These are phyloP conservation scores for Amanita pallidorosea DNA, from an alignment of 768 basidiomycete genomes.

Conservation along the genomic window DNA sequence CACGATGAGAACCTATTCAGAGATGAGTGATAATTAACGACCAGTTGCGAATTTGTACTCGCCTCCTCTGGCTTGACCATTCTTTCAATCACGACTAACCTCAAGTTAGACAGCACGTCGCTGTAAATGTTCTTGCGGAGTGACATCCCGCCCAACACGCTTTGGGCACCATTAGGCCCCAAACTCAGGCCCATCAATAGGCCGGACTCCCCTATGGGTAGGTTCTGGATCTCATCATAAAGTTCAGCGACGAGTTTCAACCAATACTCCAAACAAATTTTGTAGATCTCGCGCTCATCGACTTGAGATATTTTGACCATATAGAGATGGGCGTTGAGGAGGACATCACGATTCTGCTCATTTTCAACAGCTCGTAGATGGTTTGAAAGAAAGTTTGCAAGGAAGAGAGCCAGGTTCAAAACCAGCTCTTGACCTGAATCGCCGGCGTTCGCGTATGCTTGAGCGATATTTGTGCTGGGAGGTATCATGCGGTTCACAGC, in stretches of 20 bases:
- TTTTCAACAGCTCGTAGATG: constrained; percentile 94
- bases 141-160: constrained; percentile 66
- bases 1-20: constrained; percentile 80
- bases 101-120: constrained; percentile 88
- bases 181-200: constrained; percentile 85
- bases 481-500: constrained; percentile 95
- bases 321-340: constrained; percentile 94
- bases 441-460: constrained; percentile 80
- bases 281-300: constrained; percentile 98
- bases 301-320: constrained; percentile 98
- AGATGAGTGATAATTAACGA: neutral
- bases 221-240: constrained; percentile 91
- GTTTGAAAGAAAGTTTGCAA: constrained; percentile 89
- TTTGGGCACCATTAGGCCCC: constrained; percentile 50
- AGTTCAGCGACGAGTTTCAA: constrained; percentile 89
- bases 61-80: constrained; percentile 99
- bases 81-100: constrained; percentile 92
- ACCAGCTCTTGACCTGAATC: constrained; percentile 96
- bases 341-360: constrained; percentile 78
- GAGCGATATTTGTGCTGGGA: constrained; percentile 87
- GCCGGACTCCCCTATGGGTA: constrained; percentile 82
- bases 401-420: constrained; percentile 94
- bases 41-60: constrained; percentile 11
- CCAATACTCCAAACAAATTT: constrained; percentile 99
- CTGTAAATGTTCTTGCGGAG: constrained; percentile 91